Evolutionary conservation across 108 stramenopile species (phyloP).

Genomic region (Nitzschia palea): DNA sequence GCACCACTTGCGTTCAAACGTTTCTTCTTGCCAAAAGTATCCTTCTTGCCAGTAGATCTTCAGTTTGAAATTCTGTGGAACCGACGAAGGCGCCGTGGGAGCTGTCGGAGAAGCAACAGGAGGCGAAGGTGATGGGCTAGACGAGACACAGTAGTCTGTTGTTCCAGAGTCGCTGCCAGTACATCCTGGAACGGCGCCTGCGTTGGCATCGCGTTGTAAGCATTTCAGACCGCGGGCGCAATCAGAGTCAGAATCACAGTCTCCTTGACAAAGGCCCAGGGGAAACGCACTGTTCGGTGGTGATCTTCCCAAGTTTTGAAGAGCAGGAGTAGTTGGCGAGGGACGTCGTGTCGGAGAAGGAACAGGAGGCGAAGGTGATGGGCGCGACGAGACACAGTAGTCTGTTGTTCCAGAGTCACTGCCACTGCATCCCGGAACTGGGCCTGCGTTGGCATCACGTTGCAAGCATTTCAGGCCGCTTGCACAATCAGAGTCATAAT

Average conservation of each 20-base stretch:
- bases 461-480: conserved; percentile 36
- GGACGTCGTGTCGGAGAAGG: background rate
- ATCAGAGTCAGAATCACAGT: conserved; percentile 28
- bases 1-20: conserved; percentile 49
- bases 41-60: conserved; percentile 58
- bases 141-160: background rate
- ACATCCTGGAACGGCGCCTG: background rate
- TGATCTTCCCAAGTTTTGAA: background rate
- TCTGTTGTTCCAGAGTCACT: conserved; percentile 14
- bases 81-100: background rate
- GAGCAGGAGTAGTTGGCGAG: conserved; percentile 4
- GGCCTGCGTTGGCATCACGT: conserved; percentile 25
- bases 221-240: conserved; percentile 18
- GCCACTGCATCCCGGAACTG: conserved; percentile 45
- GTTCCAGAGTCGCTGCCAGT: background rate
- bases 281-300: conserved; percentile 8
- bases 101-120: no score
- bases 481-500: conserved; percentile 35
- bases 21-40: conserved; percentile 63
- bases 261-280: conserved; percentile 23
- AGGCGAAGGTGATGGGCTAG: background rate
- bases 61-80: conserved; percentile 26
- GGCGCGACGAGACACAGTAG: conserved; percentile 24
- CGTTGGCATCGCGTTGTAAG: background rate
- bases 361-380: background rate